Conservation (phyloP, 352 stramenopile species). For the Pythium sp. region DNA sequence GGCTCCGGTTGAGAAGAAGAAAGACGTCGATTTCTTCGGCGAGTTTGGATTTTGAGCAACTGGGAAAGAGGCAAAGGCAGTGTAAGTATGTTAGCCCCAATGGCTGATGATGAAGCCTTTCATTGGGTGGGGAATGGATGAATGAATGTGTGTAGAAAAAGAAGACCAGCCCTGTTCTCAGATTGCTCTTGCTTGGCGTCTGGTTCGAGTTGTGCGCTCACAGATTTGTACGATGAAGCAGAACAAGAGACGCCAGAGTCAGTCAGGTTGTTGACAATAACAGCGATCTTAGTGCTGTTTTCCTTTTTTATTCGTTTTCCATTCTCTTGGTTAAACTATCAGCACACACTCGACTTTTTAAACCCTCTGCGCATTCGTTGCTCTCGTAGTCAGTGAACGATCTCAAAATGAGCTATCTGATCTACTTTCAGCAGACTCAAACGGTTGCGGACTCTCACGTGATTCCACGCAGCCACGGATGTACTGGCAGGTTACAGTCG, state of each 20-base stretch:
- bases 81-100: slow-evolving; percentile 14
- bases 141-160: slow-evolving; percentile 4
- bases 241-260: neutral
- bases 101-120: neutral
- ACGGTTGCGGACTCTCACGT: neutral
- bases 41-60: slow-evolving; percentile 71
- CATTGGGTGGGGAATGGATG: neutral
- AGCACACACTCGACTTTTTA: slow-evolving; percentile 6
- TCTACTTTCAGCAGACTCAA: slow-evolving; percentile 4
- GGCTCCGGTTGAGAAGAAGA: slow-evolving; percentile 49
- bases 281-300: slow-evolving; percentile 8
- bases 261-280: slow-evolving; percentile 5
- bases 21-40: slow-evolving; percentile 83
- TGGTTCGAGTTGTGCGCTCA: neutral
- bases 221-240: neutral
- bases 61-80: neutral
- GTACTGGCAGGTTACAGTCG: neutral
- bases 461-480: neutral
- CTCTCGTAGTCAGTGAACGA: neutral
- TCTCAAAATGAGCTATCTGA: neutral
- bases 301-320: slow-evolving; percentile 8
- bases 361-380: neutral
- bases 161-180: neutral
- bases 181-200: neutral
- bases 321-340: slow-evolving; percentile 9